These are phyloP conservation scores for Pseudotsuga menziesii DNA, from an alignment of 75 land plant genomes.

Conservation along the genomic window DNA sequence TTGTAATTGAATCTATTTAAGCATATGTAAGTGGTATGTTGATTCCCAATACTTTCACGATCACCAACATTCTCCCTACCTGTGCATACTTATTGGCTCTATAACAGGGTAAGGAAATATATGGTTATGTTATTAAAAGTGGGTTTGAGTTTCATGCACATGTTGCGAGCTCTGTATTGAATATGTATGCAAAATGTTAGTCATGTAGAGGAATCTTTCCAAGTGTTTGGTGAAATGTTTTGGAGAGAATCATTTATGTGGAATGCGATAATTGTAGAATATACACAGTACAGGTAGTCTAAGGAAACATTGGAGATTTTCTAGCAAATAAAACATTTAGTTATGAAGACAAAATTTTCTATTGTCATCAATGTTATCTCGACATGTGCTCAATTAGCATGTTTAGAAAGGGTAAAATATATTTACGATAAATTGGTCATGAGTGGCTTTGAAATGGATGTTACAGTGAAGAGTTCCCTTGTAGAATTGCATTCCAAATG, in stretches of 20 bases:
- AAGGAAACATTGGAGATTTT: conserved; percentile 20
- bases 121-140: too few species aligned
- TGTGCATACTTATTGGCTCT: background rate
- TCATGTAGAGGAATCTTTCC: too few species aligned
- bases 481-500: conserved; percentile 13
- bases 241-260: too few species aligned
- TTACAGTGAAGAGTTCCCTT: background rate
- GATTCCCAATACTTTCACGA: conserved; percentile 18
- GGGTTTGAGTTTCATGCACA: too few species aligned
- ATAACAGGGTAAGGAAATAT: too few species aligned
- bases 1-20: background rate
- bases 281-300: conserved; percentile 21
- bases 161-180: too few species aligned
- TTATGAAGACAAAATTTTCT: conserved; percentile 22
- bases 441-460: background rate
- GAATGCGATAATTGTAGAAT: conserved; percentile 18
- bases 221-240: too few species aligned
- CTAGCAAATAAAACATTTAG: conserved; percentile 27
- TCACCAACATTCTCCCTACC: conserved; percentile 5
- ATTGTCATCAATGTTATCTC: conserved; percentile 29
- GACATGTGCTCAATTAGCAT: conserved; percentile 29
- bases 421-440: conserved; percentile 10
- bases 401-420: conserved; percentile 23
- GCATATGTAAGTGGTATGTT: conserved; percentile 13
- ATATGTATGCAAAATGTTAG: too few species aligned